A percentile compares a stretch with the other conserved stretches of the same genome.
Conservation (phyloP, 352 stramenopile genomes). For the Pythium guiyangense region DNA sequence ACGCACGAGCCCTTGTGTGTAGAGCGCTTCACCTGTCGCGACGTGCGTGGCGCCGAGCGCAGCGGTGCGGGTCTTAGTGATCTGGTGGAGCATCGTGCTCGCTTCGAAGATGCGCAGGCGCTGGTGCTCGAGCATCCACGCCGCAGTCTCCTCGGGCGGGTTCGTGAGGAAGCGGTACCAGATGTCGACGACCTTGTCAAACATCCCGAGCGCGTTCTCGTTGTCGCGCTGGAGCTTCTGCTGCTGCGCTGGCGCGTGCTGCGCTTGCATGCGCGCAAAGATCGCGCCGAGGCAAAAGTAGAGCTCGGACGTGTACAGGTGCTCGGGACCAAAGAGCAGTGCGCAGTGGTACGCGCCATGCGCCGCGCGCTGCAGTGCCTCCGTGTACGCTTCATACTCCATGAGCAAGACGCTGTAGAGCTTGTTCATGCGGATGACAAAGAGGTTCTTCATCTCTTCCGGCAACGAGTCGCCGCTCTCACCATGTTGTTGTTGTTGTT, state of each 20-base stretch:
- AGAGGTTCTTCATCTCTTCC: constrained; percentile 57
- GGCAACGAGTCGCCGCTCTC: constrained; percentile 15
- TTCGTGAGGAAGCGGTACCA: constrained; percentile 77
- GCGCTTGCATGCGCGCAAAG: constrained; percentile 29
- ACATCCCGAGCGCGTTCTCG: constrained; percentile 60
- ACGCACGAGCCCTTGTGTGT: constrained; percentile 52
- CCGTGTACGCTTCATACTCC: constrained; percentile 38
- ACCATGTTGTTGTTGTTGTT: constrained; percentile 2
- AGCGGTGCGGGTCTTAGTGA: constrained; percentile 31
- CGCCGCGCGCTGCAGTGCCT: constrained; percentile 54
- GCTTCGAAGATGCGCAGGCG: constrained; percentile 54
- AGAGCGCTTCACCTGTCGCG: constrained; percentile 52
- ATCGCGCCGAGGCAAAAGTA: constrained; percentile 69
- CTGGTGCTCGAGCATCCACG: constrained; percentile 62
- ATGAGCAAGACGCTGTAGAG: constrained; percentile 59
- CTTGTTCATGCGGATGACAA: constrained; percentile 71
- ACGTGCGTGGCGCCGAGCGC: constrained; percentile 44
- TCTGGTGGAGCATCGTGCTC: constrained; percentile 51
- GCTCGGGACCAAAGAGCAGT: constrained; percentile 62
- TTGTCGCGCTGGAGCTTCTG: constrained; percentile 14
- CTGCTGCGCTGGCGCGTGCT: constrained; percentile 17
- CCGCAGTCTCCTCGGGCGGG: constrained; percentile 50
- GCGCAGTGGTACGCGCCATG: constrained; percentile 72
- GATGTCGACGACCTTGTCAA: constrained; percentile 79
- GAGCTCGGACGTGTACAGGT: constrained; percentile 68